Evolutionary conservation across 352 stramenopile genomes (phyloP), one percentile per base, ranked within the genome.

Genomic region (Phytophthora pistaciae): DNA sequence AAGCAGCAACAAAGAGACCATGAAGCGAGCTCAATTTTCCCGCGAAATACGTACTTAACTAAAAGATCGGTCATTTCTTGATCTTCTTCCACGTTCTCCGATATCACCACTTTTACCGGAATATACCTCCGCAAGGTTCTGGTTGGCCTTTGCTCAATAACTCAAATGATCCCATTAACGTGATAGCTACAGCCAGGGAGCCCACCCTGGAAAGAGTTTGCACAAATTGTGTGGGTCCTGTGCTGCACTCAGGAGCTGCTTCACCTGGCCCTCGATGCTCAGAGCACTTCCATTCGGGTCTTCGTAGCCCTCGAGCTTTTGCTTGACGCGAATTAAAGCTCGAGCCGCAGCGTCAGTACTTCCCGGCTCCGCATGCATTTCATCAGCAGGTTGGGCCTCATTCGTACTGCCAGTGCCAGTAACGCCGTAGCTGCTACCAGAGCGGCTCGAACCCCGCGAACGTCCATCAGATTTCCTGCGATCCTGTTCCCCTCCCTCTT

Each of bases 301-400:
- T 74, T 99, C 97, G 76, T 99, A 99, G 3, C 98, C 98, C 79
- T 99, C 90, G 5, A 99, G 85, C 78, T 99, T 99, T 77, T 99
- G 92, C 64, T 98, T 96, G 59, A 99, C 98, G 65, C 97, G 97
- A 57, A 98, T 88, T 27, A 99, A 88, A 18, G 96, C 96, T 62
- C 97, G 87, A 49, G 95, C 85, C 5, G 98, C 98, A 27, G 95
- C 96, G 78, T 99, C 79, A 16, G 91, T 91, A 40, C 67, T 75
- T 42, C 66, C 66, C 27, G 67, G 59, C 27, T 77, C 68, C 20
- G 49, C 60, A 21, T 68, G 56, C 58, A 88, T 86, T 21, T 75
- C 68, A 3, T 82, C 52, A 16, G 14, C 65, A 6, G 48, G 44
- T 55, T 78, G 29, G 21, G 49, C 56, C 16, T 67, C 57, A 23